phyloP scores from a whole-genome alignment of 1,139 yeast genomes.

The Geotrichum armillariae region DNA sequence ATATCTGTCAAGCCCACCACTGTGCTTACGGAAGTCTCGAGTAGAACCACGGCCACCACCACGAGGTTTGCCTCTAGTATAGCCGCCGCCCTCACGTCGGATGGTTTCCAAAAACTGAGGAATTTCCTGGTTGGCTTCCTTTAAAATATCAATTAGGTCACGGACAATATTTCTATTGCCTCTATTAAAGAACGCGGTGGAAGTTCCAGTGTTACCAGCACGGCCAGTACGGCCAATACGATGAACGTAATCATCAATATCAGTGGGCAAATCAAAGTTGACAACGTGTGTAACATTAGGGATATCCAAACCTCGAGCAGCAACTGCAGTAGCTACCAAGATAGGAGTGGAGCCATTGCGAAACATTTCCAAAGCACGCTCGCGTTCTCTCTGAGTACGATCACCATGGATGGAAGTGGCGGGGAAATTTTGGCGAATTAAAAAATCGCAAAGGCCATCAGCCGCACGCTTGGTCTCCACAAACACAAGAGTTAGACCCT shows the following conservation, averaged over 20 bases:
- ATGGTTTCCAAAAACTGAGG: conserved; percentile 83
- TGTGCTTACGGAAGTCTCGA: conserved; percentile 43
- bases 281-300: conserved; percentile 98
- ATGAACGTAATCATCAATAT: conserved; percentile 97
- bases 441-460: conserved; percentile 88
- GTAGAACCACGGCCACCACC: conserved; percentile 34
- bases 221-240: conserved; percentile 99
- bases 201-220: conserved; percentile 98
- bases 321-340: conserved; percentile 97
- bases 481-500: conserved; percentile 86
- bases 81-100: conserved; percentile 72
- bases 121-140: conserved; percentile 97
- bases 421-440: conserved; percentile 85
- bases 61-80: conserved; percentile 58
- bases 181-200: conserved; percentile 97
- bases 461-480: conserved; percentile 99
- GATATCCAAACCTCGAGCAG: conserved; percentile 99
- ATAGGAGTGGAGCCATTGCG: conserved; percentile 86
- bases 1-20: conserved; percentile 36
- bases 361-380: conserved; percentile 89
- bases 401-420: conserved; percentile 99
- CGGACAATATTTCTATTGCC: conserved; percentile 87
- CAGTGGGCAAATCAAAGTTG: conserved; percentile 94
- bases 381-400: conserved; percentile 97
- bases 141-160: conserved; percentile 81